These are phyloP conservation scores for Dendrothele bispora DNA, from an alignment of 768 basidiomycete genomes.

Conservation along the genomic window DNA sequence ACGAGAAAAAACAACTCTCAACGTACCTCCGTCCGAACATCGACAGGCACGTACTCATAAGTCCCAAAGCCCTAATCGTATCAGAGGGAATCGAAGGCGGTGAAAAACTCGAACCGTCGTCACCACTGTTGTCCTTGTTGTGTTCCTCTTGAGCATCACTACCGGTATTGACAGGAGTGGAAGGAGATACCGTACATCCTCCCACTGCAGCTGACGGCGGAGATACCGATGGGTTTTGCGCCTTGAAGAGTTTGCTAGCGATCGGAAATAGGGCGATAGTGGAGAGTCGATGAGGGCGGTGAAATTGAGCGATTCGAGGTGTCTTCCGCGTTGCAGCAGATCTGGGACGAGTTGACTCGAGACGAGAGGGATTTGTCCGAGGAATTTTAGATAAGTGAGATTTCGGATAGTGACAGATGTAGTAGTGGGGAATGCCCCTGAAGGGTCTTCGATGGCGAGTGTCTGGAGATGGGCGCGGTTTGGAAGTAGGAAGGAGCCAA, in stretches of 20 bases:
- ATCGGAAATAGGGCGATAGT: constrained; percentile 51
- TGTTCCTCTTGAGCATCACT: no score
- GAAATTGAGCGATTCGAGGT: constrained; percentile 62
- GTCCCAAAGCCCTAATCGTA: no score
- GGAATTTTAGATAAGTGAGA: constrained; percentile 63
- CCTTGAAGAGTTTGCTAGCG: constrained; percentile 30
- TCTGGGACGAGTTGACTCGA: constrained; percentile 55
- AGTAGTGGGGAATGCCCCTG: constrained; percentile 55
- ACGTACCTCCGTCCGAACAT: no score
- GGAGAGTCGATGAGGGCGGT: constrained; percentile 53
- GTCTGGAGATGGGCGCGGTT: constrained; percentile 54
- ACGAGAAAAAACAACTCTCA: no score
- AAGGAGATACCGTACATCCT: no score
- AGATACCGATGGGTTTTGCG: no score
- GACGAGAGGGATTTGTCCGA: constrained; percentile 48
- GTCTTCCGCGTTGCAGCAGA: constrained; percentile 59
- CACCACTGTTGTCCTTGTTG: no score
- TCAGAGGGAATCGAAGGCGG: no score
- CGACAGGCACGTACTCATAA: no score
- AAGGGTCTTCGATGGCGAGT: constrained; percentile 51
- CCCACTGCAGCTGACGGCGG: no score
- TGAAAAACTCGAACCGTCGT: no score
- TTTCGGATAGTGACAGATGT: constrained; percentile 57
- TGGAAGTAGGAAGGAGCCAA: constrained; percentile 49
- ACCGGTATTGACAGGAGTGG: no score